Base-by-base conservation (phyloP, 768 basidiomycete species). In the Phaffia australis region DNA sequence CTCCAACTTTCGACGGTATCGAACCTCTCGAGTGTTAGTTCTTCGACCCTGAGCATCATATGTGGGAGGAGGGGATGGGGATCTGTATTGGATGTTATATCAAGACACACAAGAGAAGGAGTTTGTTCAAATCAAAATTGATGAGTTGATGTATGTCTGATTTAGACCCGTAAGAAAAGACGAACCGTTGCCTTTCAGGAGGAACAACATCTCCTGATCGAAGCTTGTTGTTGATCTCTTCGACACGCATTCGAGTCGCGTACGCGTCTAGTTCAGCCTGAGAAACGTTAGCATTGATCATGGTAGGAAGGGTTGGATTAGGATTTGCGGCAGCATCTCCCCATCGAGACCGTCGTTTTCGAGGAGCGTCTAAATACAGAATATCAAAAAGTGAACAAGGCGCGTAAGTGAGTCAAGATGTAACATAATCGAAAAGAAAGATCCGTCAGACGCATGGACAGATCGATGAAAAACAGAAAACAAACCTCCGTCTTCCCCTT, bases 1-100 rank as follows among this genome's bases (percentile, higher is more conserved):
- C 63, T 78, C 78, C 65, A 78, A 74, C 74, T 92, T 93, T 78
- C 94, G 93, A 70, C 89, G 86, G 79, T 99, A 99, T 64, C 95
- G 89, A 64, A 99, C 89, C 80, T 99, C 95, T 57, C 95, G 89
- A 30, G 92, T 98, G 78, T 99, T 99, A 59, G 93, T 97, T 73
- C 95, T 84, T 64, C 95, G 89, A 80, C 95, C 95, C 72, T 98
- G 94, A 2, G 85, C 85, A 76, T 99, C 95, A 74, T 99, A 98
- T 0, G 91, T 92, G 18, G 95, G 95, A 8, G 94, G 92, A 51
- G 95, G 95, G 32, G 95, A 99, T 30, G 89, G 85, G 0, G 95
- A 98, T 69, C 93, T 92, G 64, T 11, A 23, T 60, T 25, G 32
- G 15, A 54, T 25, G 19, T 16, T 16, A 55, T 6, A 72, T 57